Evolutionary conservation across 148 eudicot genomes (phyloP), one percentile per base, ranked within the genome.

Genomic region (Hydrangea macrophylla): DNA sequence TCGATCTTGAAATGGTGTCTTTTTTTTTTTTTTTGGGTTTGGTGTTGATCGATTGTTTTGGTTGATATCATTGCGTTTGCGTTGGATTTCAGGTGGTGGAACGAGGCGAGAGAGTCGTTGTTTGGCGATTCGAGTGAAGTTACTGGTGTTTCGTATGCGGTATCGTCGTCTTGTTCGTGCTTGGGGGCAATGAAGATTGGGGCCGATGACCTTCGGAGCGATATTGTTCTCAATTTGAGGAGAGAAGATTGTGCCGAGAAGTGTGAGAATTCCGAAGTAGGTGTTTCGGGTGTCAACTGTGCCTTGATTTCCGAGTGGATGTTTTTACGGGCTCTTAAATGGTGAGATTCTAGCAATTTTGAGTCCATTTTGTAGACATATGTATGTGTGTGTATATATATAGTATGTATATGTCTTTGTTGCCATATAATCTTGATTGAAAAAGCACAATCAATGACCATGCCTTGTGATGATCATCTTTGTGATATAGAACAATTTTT

Each of bases 301-400:
- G 90, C 94, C 1, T 80, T 88, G 86, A 68, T 91, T 70, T 66
- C 88, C n/a, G 90, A 88, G 62, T 83, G 88, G 85, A 84, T 88
- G 94, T 91, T 88, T 85, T 80, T 84, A 61, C 80, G 78, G 70
- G 82, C 94, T 55, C 80, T 88, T 27, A 88, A 84, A 81, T 82
- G 97, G 97, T 88, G 36, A 61, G 75, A n/a, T n/a, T n/a, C n/a
- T n/a, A n/a, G n/a, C n/a, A n/a, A n/a, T n/a, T n/a, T n/a, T n/a
- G n/a, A 9, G 20, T 22, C 31, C 36, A 37, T 20, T 23, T 17
- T 60, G 58, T 30, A 27, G 42, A 10, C 50, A 56, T 9, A 32
- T 58, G 23, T 18, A 15, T 48, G 27, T 58, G 31, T 59, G 20
- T 36, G 3, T 25, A n/a, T 55, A 18, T 48, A 48, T 48, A 18